Evolutionary conservation across 2,329 filamentous ascomycete species (phyloP), one percentile per base, ranked within the genome.

Genomic region (Paracoccidioides lutzii): DNA sequence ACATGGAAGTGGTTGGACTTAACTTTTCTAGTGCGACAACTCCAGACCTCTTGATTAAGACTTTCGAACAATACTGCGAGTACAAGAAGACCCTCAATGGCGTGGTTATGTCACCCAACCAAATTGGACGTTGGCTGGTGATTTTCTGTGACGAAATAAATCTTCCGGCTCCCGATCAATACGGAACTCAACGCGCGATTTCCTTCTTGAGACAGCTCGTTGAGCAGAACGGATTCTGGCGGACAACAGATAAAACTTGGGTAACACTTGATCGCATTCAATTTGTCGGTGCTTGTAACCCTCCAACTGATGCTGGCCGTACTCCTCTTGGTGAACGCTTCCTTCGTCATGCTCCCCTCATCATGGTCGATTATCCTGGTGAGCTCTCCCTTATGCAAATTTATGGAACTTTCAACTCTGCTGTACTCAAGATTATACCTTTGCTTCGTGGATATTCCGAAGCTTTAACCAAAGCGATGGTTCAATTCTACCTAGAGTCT

Each of bases 121-220:
- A 98, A 69, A 95, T 98, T 64, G 93, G 93, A 28, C 85, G 91
- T 63, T 99, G 93, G 93, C 80, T 99, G 41, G 91, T 99, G 48
- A 83, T 99, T 59, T 99, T 99, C 79, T 99, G 93, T 65, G 93
- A 99, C 69, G 93, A 99, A 71, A 98, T 99, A 75, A 99, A 99
- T 72, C 79, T 99, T 77, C 93, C 93, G 5, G 91, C 93, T 4
- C 93, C 93, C 3, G 93, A 99, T 74, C 91, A 90, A 65, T 99
- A 99, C 69, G 91, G 90, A 55, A 98, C 94, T 1, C 93, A 98
- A 71, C 84, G 93, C 59, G 93, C 93, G 38, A 98, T 98, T 61
- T 94, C 93, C 5, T 98, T 99, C 80, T 73, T 99, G 62, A 84
- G 94, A 63, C 93, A 99, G 70, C 83, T 99, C 59, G 90, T 99